Evolutionary conservation across 768 basidiomycete species (phyloP), one percentile per base, ranked within the genome.

Genomic region (Lentinula detonsa): DNA sequence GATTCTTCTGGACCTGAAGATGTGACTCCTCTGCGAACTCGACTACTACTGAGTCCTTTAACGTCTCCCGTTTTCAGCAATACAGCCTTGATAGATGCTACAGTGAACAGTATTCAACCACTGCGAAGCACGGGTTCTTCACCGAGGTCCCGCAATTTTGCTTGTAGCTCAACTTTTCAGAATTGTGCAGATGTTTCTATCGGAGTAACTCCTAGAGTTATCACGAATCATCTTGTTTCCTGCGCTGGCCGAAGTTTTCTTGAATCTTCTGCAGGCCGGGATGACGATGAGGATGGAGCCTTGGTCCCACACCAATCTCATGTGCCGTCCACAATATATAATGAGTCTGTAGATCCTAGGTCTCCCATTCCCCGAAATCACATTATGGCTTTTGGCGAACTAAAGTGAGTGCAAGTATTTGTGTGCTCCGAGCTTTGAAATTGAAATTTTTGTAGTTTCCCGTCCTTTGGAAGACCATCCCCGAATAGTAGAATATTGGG

Each of bases 1-100:
- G 60, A 54, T n/a, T 54, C 42, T 33, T 61, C 60, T 28, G 53
- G 53, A 13, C 61, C 61, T 15, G 55, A 50, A 42, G 46, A 57
- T 23, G 51, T 58, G 43, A 55, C 61, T 6, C 57, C 55, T 16
- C 10, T 28, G 7, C 39, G 16, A 11, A 28, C 55, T 40, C 11
- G 37, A 23, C n/a, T 7, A 21, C 34, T 61, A 7, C 53, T 61
- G 2, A 61, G 61, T 57, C 61, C 61, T 34, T 28, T 61, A 40
- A 56, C 23, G 34, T 61, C 61, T 11, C 52, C 53, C 9, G 23
- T 8, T n/a, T 40, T 61, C 4, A 35, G 13, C 15, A 37, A 18
- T n/a, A 23, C 53, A 33, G 54, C 16, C 4, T 16, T 61, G 53
- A 40, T 18, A 4, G 28, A 16, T 16, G 28, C 37, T 28, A 10